A percentile compares a stretch with the other conserved stretches of the same genome.
phyloP scores from a whole-genome alignment of 257 asterid genomes.

The Echium plantagineum region DNA sequence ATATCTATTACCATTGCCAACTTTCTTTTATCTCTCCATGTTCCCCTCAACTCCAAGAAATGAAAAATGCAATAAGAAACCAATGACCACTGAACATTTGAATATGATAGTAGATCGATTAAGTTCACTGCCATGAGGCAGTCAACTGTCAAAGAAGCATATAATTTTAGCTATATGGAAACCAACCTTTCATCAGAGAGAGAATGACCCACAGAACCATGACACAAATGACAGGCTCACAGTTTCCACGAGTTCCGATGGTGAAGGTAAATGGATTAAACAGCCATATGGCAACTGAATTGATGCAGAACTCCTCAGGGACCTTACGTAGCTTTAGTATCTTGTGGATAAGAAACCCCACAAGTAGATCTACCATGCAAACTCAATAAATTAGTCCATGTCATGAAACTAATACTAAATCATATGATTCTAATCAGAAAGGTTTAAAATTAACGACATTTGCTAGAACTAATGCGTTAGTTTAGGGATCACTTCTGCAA shows the following conservation, averaged over 20 bases:
- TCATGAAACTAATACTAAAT: too few species aligned
- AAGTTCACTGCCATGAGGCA: not conserved
- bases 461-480: too few species aligned
- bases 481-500: too few species aligned
- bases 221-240: constrained; percentile 84
- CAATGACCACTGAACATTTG: too few species aligned
- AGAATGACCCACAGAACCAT: constrained; percentile 72
- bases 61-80: too few species aligned
- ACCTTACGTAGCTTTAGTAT: constrained; percentile 73
- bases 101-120: too few species aligned
- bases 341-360: constrained; percentile 60
- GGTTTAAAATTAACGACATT: too few species aligned
- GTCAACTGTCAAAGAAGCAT: not conserved
- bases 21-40: too few species aligned
- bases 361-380: constrained; percentile 56
- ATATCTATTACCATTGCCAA: too few species aligned
- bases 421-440: too few species aligned
- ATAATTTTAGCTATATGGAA: constrained; percentile 9
- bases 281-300: constrained; percentile 73
- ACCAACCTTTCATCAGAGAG: constrained; percentile 68
- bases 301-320: constrained; percentile 51
- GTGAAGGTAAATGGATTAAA: constrained; percentile 96
- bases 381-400: too few species aligned
- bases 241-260: constrained; percentile 95
- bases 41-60: too few species aligned